Base-by-base conservation (phyloP, 2,329 filamentous ascomycete genomes). In the Pseudocercospora vitis region DNA sequence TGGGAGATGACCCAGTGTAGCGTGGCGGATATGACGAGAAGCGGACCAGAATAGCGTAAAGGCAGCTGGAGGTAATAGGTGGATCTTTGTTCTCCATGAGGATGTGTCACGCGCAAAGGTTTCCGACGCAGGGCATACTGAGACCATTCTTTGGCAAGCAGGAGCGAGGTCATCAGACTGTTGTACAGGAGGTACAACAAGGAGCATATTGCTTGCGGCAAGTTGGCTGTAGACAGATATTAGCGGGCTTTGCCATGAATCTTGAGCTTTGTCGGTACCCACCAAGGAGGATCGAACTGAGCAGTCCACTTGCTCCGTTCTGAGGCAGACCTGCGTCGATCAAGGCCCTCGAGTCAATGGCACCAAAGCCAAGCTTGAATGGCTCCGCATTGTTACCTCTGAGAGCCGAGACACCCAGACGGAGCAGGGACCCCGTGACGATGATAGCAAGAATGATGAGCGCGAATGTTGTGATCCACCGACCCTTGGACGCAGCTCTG, bases 1-100 rank as follows among this genome's bases (percentile, higher is more conserved):
- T 77, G 71, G 0, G 75, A 77, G 7, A 75, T 64, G 0, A 78
- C 60, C 74, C 74, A 78, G 56, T 78, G 75, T 2, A 78, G 55
- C 0, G 68, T 14, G 0, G 62, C 66, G 2, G 68, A 71, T 0
- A 62, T 14, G 0, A 61, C 24, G n/a, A 75, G 59, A 0, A 78
- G 64, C 0, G 74, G 76, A 1, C 73, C 9, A 0, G 63, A 63
- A 50, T 72, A 73, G 7, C 63, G 64, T 48, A 72, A 73, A 0
- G 74, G 74, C 1, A 76, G 54, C 18, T 71, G 66, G 1, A 76
- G 62, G 50, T 71, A 76, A 52, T 77, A 75, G 0, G 69, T 75
- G 2, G 58, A 65, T 7, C 74, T 65, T 47, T 78, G 76, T 1
- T 59, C 7, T 0, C 63, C 72, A 0, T 56, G 29, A 0, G 73